These are phyloP conservation scores for Chaetomiaceae sp. DNA, from an alignment of 2,329 filamentous ascomycete genomes.

Conservation along the genomic window DNA sequence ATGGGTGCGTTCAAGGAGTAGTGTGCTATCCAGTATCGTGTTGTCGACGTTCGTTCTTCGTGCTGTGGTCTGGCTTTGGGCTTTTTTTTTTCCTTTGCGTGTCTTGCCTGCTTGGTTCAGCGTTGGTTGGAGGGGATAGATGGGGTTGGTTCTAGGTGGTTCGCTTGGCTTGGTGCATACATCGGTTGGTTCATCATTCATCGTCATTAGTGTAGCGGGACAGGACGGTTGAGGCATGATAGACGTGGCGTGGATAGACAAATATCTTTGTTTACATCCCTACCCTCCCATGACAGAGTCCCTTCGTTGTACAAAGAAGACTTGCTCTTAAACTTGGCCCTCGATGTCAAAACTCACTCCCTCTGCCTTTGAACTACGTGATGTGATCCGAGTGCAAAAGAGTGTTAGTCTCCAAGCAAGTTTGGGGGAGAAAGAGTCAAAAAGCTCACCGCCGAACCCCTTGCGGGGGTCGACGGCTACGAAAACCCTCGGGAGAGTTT, in stretches of 20 bases:
- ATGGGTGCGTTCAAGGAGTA: constrained; percentile 53
- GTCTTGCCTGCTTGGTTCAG: neutral
- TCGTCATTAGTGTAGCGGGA: no score
- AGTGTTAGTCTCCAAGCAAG: no score
- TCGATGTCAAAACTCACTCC: no score
- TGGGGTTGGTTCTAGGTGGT: neutral
- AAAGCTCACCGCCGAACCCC: no score
- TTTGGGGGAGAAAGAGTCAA: no score
- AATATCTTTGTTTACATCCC: neutral
- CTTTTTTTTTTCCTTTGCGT: neutral
- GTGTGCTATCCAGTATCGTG: neutral
- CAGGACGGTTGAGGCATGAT: neutral
- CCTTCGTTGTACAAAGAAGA: no score
- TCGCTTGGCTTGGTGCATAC: neutral
- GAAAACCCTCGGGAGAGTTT: no score
- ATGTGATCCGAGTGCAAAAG: no score
- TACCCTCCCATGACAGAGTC: no score
- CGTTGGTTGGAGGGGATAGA: neutral
- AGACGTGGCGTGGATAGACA: constrained; percentile 1
- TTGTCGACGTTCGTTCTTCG: neutral
- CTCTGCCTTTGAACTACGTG: no score
- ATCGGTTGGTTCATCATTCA: neutral
- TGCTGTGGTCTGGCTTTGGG: neutral
- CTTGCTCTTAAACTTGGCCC: no score
- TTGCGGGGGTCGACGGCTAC: no score